Base-by-base conservation (phyloP, 1,139 yeast species). In the Hyphopichia wangnamkhiaoensis region DNA sequence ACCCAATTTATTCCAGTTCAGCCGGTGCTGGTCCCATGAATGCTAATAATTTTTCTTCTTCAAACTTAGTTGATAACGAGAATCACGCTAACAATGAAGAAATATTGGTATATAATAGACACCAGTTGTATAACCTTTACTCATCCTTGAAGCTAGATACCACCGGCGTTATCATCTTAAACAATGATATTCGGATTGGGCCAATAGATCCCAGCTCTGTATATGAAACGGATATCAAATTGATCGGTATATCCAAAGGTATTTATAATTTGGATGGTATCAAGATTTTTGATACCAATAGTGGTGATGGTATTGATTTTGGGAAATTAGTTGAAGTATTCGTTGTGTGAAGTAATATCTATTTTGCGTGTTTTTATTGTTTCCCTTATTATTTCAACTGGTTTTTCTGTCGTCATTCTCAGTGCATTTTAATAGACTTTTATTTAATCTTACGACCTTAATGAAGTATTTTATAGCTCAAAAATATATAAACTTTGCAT, bases 271-370 rank as follows among this genome's bases (percentile, higher is more conserved):
- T 87, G 24, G 82, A 78, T 41, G 91, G 89, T 2, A 71, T 84
- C 14, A 76, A 77, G 41, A 67, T 87, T 7, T 73, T 82, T 38
- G 95, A 87, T 53, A 65, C 80, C 9, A 57, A 58, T 29, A 74
- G 81, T 20, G 90, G 93, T 3, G 93, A 85, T 45, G 79, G 82
- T 1, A 71, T 82, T 47, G 91, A 82, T 46, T 83, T 87, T 54
- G 91, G 90, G 1, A 76, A 79, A 45, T 62, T 85, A 38, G 69
- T 86, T 16, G 91, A 85, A 51, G 85, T 87, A 1, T 76, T 83
- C 44, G 90, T 85, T 13, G 67, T 67, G 16, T 63, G 48, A 40
- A 15, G 2, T 18, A 14, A 8, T 17, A 17, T 6, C n/a, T 24
- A 24, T 24, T 24, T 24, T 5, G 27, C 27, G 13, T 24, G 10